These are phyloP conservation scores for Fusarium udum DNA, from an alignment of 2,329 filamentous ascomycete species.

Conservation along the genomic window DNA sequence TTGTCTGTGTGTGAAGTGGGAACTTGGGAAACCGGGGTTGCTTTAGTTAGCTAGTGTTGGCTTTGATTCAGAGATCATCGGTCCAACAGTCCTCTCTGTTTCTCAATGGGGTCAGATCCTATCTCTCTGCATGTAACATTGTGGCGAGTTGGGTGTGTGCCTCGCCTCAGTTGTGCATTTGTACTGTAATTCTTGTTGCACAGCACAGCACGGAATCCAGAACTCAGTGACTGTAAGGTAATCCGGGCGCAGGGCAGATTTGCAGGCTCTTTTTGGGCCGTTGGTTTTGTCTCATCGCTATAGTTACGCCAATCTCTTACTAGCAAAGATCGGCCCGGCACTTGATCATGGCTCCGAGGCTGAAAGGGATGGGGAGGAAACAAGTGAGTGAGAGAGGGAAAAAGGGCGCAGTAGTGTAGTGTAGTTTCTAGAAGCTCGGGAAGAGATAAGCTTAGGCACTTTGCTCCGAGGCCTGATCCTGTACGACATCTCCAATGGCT, in stretches of 20 bases:
- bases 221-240: neutral
- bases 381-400: neutral
- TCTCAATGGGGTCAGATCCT: slow-evolving; percentile 13
- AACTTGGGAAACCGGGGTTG: neutral
- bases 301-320: neutral
- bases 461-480: neutral
- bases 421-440: slow-evolving; percentile 10
- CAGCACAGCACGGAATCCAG: neutral
- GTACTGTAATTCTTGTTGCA: neutral
- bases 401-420: neutral
- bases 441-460: slow-evolving; percentile 22
- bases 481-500: slow-evolving; percentile 1
- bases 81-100: slow-evolving; percentile 1
- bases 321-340: slow-evolving; percentile 12
- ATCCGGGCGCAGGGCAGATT: slow-evolving; percentile 23
- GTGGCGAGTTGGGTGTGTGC: slow-evolving; percentile 12
- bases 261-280: neutral
- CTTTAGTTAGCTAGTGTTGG: neutral
- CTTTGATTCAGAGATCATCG: slow-evolving; percentile 9
- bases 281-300: slow-evolving; percentile 2
- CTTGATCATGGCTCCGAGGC: neutral
- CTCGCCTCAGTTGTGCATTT: slow-evolving; percentile 16
- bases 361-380: neutral
- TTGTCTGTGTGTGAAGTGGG: neutral
- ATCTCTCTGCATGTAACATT: slow-evolving; percentile 1